These are phyloP conservation scores for Pythium diclinum DNA, from an alignment of 352 stramenopile genomes.

Conservation along the genomic window DNA sequence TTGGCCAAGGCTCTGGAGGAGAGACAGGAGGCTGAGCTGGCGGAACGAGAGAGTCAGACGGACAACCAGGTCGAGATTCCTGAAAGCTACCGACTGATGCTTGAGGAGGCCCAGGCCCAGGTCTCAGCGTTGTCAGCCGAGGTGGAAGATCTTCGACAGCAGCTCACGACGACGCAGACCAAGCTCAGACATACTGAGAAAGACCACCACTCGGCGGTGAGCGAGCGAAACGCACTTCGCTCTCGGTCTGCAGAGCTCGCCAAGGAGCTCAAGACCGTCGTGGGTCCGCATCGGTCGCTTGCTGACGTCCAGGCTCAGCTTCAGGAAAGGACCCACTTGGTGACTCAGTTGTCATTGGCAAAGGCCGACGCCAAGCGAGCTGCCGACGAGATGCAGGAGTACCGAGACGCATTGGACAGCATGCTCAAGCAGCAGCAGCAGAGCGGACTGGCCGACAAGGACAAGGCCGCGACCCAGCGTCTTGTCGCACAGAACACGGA, in stretches of 20 bases:
- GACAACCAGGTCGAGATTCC: slow-evolving; percentile 32
- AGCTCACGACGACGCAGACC: slow-evolving; percentile 33
- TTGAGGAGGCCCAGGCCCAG: slow-evolving; percentile 26
- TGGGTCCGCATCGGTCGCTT: slow-evolving; percentile 46
- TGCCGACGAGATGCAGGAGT: slow-evolving; percentile 54
- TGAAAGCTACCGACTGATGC: slow-evolving; percentile 28
- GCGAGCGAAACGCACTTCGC: slow-evolving; percentile 63
- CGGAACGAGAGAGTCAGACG: slow-evolving; percentile 45
- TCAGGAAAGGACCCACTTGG: slow-evolving; percentile 52
- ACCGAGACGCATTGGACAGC: slow-evolving; percentile 54
- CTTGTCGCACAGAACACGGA: slow-evolving; percentile 62
- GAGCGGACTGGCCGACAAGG: slow-evolving; percentile 51
- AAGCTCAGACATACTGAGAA: slow-evolving; percentile 33
- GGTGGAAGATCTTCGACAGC: slow-evolving; percentile 40
- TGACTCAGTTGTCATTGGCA: slow-evolving; percentile 45
- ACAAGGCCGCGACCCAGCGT: slow-evolving; percentile 53
- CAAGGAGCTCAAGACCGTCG: slow-evolving; percentile 56
- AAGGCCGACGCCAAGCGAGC: slow-evolving; percentile 55
- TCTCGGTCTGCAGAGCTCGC: slow-evolving; percentile 47
- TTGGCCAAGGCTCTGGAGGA: slow-evolving; percentile 30
- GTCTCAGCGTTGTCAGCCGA: slow-evolving; percentile 20
- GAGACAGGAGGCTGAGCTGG: slow-evolving; percentile 23
- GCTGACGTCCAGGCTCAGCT: slow-evolving; percentile 54
- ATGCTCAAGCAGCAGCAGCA: slow-evolving; percentile 40
- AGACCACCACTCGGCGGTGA: slow-evolving; percentile 25